These are phyloP conservation scores for Aspergillus calidoustus DNA, from an alignment of 2,329 filamentous ascomycete species.

Conservation along the genomic window DNA sequence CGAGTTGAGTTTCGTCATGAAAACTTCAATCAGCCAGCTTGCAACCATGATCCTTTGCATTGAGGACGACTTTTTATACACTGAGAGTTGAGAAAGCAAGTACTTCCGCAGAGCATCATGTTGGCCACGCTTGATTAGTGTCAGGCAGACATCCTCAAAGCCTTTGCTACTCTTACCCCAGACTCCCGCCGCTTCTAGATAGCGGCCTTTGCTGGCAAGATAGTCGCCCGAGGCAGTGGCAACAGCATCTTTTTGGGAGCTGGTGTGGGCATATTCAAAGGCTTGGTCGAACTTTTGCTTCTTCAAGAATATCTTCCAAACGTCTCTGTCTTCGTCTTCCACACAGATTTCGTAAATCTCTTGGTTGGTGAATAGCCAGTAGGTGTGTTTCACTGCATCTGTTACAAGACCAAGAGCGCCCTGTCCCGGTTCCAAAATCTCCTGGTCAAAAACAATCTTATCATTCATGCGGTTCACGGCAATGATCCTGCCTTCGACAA, in stretches of 20 bases:
- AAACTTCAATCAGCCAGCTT: constrained; percentile 92
- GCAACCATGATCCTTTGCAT: constrained; percentile 98
- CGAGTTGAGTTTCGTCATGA: constrained; percentile 95
- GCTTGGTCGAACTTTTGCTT: constrained; percentile 87
- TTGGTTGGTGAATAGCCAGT: constrained; percentile 89
- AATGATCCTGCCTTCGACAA: constrained; percentile 82
- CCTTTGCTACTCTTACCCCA: constrained; percentile 96
- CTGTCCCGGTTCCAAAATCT: constrained; percentile 79
- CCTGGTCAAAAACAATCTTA: constrained; percentile 83
- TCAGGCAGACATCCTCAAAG: constrained; percentile 92
- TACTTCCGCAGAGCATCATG: constrained; percentile 91
- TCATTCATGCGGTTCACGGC: constrained; percentile 87
- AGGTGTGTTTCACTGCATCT: constrained; percentile 93
- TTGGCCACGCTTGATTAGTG: constrained; percentile 87
- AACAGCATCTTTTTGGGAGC: constrained; percentile 84
- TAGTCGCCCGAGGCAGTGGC: constrained; percentile 91
- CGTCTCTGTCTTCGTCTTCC: constrained; percentile 85
- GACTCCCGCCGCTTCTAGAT: constrained; percentile 81
- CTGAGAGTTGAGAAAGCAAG: constrained; percentile 78
- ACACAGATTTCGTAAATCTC: constrained; percentile 95
- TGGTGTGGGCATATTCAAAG: constrained; percentile 79
- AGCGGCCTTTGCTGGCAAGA: constrained; percentile 79
- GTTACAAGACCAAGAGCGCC: constrained; percentile 81
- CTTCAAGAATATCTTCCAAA: constrained; percentile 92
- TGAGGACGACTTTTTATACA: constrained; percentile 77